Percentiles rank a stretch among this genome's conserved stretches.
Conservation (phyloP, 2,329 filamentous ascomycete genomes). For the Cytospora leucostoma region DNA sequence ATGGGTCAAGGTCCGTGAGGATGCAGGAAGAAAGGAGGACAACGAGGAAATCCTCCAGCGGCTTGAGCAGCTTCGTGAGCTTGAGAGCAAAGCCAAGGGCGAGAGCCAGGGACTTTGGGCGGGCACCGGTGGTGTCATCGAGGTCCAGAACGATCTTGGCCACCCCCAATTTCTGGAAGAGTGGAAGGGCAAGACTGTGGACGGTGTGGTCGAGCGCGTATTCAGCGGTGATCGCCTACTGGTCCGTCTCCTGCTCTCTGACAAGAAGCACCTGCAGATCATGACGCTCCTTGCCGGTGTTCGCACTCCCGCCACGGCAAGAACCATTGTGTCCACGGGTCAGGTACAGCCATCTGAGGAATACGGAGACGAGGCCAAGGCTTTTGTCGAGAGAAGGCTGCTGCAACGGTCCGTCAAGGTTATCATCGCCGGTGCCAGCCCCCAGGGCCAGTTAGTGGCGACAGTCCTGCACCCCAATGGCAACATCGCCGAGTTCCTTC, state of each 20-base stretch:
- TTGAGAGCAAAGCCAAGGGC: slow-evolving; percentile 76
- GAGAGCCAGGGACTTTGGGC: slow-evolving; percentile 83
- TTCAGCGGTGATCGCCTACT: slow-evolving; percentile 89
- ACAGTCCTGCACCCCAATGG: slow-evolving; percentile 84
- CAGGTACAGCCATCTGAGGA: slow-evolving; percentile 84
- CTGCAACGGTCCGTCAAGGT: slow-evolving; percentile 84
- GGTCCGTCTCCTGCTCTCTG: slow-evolving; percentile 75
- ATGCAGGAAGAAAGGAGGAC: slow-evolving; percentile 89
- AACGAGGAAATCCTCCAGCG: slow-evolving; percentile 71
- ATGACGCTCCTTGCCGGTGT: slow-evolving; percentile 89
- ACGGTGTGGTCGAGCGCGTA: slow-evolving; percentile 87
- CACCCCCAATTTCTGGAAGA: slow-evolving; percentile 78
- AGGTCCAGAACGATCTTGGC: slow-evolving; percentile 78
- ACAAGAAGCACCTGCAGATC: slow-evolving; percentile 84
- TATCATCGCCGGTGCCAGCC: slow-evolving; percentile 81
- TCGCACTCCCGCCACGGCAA: slow-evolving; percentile 84
- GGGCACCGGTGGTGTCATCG: slow-evolving; percentile 64
- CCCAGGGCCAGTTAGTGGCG: slow-evolving; percentile 89
- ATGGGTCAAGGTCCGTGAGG: slow-evolving; percentile 91
- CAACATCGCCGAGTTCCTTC: slow-evolving; percentile 88
- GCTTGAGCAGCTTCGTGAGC: slow-evolving; percentile 73
- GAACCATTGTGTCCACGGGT: slow-evolving; percentile 75
- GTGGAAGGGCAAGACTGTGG: slow-evolving; percentile 82
- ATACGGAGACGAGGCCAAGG: slow-evolving; percentile 83
- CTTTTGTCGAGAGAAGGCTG: slow-evolving; percentile 82